Base-by-base conservation (phyloP, 768 basidiomycete species). In the Termitomyces sp. region DNA sequence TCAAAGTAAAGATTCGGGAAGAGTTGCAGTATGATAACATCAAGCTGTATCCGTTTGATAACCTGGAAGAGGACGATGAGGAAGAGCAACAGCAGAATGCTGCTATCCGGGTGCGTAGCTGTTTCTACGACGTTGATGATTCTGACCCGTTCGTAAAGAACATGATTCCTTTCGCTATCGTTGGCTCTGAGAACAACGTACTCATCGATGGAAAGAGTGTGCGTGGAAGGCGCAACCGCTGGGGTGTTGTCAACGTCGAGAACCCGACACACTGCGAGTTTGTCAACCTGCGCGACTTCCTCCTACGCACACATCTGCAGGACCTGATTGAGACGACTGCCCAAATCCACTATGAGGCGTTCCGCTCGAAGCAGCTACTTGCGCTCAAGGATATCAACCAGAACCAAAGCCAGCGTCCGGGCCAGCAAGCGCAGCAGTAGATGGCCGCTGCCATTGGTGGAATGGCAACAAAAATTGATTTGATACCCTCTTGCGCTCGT, bases 291-390 rank as follows among this genome's bases (percentile, higher is more conserved):
- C 85, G 96, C 63, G 94, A 99, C 81, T 99, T 99, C 83, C 81
- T 99, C 60, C 94, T 92, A 53, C 42, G 85, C 69, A 96, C 96
- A 31, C 97, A 99, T 76, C 73, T 99, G 69, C 96, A 99, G 73
- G 96, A 98, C 69, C 77, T 99, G 70, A 99, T 99, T 70, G 96
- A 99, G 80, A 97, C 96, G 56, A 98, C 97, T 10, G 94, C 97
- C 12, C 92, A 95, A 73, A 97, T 96, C 72, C 96, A 99, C 76
- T 99, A 98, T 72, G 96, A 99, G 79, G 94, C 95, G 9, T 99
- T 99, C 93, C 87, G 96, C 63, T 96, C 94, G 65, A 98, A 98
- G 78, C 96, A 99, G 77, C 75, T 98, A 64, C 81, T 98, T 48
- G 96, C 96, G 15, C 84, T 98, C 67, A 98, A 98, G 81, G 96